Evolutionary conservation across 139 green algal genomes (phyloP), one percentile per base, ranked within the genome.

Genomic region (Tetraselmis striata): DNA sequence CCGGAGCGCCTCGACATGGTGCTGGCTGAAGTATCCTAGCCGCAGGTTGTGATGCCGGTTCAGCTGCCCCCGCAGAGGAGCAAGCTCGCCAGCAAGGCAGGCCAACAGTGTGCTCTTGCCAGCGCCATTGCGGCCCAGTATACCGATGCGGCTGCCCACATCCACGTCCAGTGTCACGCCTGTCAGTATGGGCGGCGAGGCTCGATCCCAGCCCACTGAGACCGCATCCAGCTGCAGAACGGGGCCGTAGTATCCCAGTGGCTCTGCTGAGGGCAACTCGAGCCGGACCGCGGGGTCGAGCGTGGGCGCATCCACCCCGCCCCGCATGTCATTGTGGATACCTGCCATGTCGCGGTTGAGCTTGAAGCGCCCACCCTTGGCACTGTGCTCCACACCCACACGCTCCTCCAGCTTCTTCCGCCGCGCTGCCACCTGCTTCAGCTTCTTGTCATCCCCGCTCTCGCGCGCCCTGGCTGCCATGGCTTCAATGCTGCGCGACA

Each of bases 71-170:
- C 30, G 28, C 74, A 80, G 28, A 26, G 86, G 79, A 1, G 32
- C 26, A 23, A 88, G 75, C 32, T 89, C 75, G 0, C 83, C 83
- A 23, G 80, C 80, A 25, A 95, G 77, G 24, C 92, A 85, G 83
- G 91, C 93, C 0, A 95, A 78, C 30, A 95, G 83, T 2, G 91
- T 95, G 2, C 86, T 90, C 84, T 95, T 95, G 30, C 91, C 91
- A 45, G 83, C 30, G 2, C 82, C 85, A 11, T 85, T 86, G 28
- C 67, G 77, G 1, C 85, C 85, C 30, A 86, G 67, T 75, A 85
- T 31, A 0, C 29, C 85, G 27, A 84, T 32, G 23, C 79, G 74
- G 26, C 77, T 76, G 1, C 81, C 81, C 75, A 83, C 77, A 59
- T 59, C 86, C 11, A 96, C 76, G 76, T 92, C 92, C 1, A 96